Base-by-base conservation (phyloP, 1,284 basidiomycete species). In the Sporisorium sorghi region DNA sequence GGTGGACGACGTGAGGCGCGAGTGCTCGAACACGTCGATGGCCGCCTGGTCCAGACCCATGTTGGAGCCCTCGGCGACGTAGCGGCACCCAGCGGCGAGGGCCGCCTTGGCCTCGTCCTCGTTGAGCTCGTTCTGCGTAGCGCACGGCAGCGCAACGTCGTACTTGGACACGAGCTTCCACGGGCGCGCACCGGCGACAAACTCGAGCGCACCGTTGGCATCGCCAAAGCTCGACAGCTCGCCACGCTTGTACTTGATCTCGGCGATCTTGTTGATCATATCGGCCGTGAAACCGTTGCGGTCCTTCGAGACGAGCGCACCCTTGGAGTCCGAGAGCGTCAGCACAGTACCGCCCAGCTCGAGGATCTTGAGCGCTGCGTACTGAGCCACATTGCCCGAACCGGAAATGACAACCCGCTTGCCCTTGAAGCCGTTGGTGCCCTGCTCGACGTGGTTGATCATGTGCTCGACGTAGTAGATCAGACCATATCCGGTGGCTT, bases 271-370 rank as follows among this genome's bases (percentile, higher is more conserved):
- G 30, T 74, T 85, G 65, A 84, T 84, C 62, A 85, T 77, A 28
- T 85, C 80, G 35, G 82, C 84, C 71, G 80, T 84, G 81, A 89
- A 88, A 57, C 86, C 86, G 14, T 65, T 61, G 62, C 78, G 83
- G 60, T 84, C 78, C 56, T 77, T 86, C 57, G 90, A 87, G 83
- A 92, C 87, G 73, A 92, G 86, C 10, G 90, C 86, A 64, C 91
- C 91, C 83, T 89, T 90, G 68, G 91, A 92, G 87, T 93, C 91
- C 76, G 90, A 91, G 72, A 93, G 88, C n/a, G 91, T 90, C 79
- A 91, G 86, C 57, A 92, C 91, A 62, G 86, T 89, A 61, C 88
- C 91, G 60, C 91, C 91, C 79, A 92, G 90, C 85, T 91, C 90
- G 84, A 93, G 88, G 66, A 91, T 89, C 86, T 92, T 92, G 84